Evolutionary conservation across 768 basidiomycete genomes (phyloP).

Genomic region (Mycena amicta): DNA sequence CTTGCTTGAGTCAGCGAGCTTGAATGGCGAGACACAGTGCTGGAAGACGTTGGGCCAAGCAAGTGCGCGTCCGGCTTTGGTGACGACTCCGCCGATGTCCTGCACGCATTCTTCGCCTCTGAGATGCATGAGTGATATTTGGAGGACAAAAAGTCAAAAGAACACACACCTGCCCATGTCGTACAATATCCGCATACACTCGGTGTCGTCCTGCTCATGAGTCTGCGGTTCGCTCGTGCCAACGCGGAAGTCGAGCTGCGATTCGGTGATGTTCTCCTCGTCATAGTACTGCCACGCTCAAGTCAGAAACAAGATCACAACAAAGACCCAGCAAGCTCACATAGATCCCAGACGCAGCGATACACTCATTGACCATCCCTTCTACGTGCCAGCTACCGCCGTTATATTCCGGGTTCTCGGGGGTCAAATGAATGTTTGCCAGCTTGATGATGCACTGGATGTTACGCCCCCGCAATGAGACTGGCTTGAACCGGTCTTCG

Average conservation of each 20-base stretch:
- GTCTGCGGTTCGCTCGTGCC: constrained; percentile 15
- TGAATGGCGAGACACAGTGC: constrained; percentile 39
- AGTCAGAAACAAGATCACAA: neutral
- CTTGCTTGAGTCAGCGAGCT: constrained; percentile 33
- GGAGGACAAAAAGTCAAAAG: neutral
- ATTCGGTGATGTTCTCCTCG: constrained; percentile 23
- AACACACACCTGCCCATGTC: constrained; percentile 13
- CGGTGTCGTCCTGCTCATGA: constrained; percentile 19
- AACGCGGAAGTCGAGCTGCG: constrained; percentile 14
- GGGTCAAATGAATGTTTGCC: constrained; percentile 24
- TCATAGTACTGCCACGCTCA: constrained; percentile 24
- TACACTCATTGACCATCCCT: constrained; percentile 24
- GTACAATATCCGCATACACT: constrained; percentile 8
- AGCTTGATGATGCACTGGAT: constrained; percentile 26
- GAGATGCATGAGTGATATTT: neutral
- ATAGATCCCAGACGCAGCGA: constrained; percentile 24
- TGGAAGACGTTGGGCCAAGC: constrained; percentile 43
- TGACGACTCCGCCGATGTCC: constrained; percentile 31
- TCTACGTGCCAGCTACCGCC: constrained; percentile 29
- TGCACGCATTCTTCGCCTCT: constrained; percentile 20
- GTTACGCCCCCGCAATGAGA: constrained; percentile 11
- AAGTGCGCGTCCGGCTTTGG: constrained; percentile 32
- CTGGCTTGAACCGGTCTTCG: constrained; percentile 4
- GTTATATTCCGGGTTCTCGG: constrained; percentile 20
- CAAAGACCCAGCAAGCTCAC: neutral